Percentiles rank a stretch among this genome's conserved stretches.
Evolutionary conservation across 805 yeast genomes (phyloP).

Genomic region (Metahyphopichia silvanorum): DNA sequence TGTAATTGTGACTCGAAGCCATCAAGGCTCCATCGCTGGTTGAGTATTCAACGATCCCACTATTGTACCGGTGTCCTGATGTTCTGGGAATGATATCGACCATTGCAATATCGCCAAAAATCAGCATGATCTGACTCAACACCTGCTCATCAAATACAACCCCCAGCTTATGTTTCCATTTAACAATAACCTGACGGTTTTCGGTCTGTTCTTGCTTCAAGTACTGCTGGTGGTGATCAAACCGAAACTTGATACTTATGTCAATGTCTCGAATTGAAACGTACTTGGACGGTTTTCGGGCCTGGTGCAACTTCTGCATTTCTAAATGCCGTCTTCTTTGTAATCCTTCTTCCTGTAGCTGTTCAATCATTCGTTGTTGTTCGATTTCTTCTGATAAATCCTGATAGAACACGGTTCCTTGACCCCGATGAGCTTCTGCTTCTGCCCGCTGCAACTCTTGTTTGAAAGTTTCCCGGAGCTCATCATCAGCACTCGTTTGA

Average conservation of each 20-base stretch:
- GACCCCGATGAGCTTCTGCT: constrained; percentile 1
- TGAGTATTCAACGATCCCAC: constrained; percentile 34
- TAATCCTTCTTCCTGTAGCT: constrained; percentile 26
- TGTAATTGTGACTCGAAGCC: constrained; percentile 43
- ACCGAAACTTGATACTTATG: constrained; percentile 5
- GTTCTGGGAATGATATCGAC: constrained; percentile 1
- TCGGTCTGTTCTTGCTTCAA: neutral
- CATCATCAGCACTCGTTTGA: constrained; percentile 12
- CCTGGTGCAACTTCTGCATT: constrained; percentile 9
- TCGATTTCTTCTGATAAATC: too few species aligned
- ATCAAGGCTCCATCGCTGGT: constrained; percentile 20
- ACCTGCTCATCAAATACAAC: constrained; percentile 28
- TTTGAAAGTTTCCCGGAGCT: constrained; percentile 22
- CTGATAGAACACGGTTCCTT: neutral
- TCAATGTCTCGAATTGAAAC: constrained; percentile 18
- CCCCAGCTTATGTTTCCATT: constrained; percentile 43
- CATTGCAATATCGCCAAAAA: constrained; percentile 42
- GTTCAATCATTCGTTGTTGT: too few species aligned
- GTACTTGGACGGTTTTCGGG: constrained; percentile 6
- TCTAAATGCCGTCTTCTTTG: constrained; percentile 22
- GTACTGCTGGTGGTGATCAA: neutral
- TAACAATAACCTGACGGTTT: constrained; percentile 23
- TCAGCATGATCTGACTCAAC: constrained; percentile 38
- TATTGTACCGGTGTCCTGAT: constrained; percentile 24
- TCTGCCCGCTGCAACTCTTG: constrained; percentile 21